Base-by-base conservation (phyloP, 345 rosid genomes). In the Pistacia integerrima region DNA sequence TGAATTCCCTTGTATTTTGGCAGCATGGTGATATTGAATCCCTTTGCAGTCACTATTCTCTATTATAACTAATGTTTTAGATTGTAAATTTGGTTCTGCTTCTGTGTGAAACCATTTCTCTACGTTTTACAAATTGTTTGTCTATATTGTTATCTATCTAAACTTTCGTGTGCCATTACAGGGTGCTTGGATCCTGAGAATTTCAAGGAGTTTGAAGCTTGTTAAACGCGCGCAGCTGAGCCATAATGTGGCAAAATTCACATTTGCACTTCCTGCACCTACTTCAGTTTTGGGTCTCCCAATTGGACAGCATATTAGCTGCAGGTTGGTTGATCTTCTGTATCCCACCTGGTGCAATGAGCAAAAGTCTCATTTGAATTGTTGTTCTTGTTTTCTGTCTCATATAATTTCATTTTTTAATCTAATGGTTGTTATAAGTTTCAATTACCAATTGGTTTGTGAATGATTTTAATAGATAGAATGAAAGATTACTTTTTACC, bases 221-320 rank as follows among this genome's bases (percentile, higher is more conserved):
- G 92, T 93, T 51, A 93, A 93, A 79, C 89, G 88, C 75, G 49
- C 76, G 12, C 94, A 93, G 83, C 89, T 95, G 70, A 95, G 99
- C 88, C 96, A 93, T 67, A 95, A 93, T 88, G 99, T 95, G 51
- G 99, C 99, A 14, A 93, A 95, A 78, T 95, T 95, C 90, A 76
- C 83, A 18, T 93, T 90, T 83, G 89, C 76, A 64, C 99, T 95
- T 68, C 96, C 96, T 48, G 83, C 89, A 4, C 81, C 96, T 73
- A 88, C 93, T 68, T 87, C 97, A 61, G 93, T 88, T 28, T 85
- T 95, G 88, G 97, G 98, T 75, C 98, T 95, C 77, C 99, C 99
- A 11, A 95, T 95, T 82, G 99, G 99, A 74, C 98, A 95, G 63
- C 98, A 95, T 72, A 90, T 95, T 75, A 93, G 98, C 81, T 95